Percentiles rank a stretch among this genome's conserved stretches.
Conservation (phyloP, 257 asterid genomes). For the Solanum virginianum region DNA sequence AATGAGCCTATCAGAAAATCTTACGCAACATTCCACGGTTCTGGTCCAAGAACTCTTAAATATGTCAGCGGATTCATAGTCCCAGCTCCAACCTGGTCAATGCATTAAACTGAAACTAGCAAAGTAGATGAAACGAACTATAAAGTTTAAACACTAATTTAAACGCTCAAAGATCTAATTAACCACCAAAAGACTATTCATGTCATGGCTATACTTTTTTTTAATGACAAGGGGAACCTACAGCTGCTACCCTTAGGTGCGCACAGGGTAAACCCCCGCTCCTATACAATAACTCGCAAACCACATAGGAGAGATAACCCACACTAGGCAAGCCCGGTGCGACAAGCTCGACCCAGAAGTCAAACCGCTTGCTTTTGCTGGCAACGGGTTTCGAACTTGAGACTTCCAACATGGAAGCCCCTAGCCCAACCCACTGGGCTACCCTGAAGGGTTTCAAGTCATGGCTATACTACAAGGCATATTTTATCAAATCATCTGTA, state of each 20-base stretch:
- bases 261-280: too few species aligned
- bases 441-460: neutral
- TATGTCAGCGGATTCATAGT: constrained; percentile 96
- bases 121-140: neutral
- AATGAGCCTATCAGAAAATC: constrained; percentile 10
- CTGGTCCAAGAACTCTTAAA: constrained; percentile 95
- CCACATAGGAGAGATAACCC: too few species aligned
- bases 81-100: constrained; percentile 95
- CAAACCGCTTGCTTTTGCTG: too few species aligned
- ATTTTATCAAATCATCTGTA: neutral
- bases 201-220: neutral
- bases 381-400: too few species aligned
- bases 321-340: too few species aligned
- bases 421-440: too few species aligned
- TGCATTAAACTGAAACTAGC: constrained; percentile 15
- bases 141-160: neutral
- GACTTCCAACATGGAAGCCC: too few species aligned
- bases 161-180: neutral
- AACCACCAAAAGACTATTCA: neutral
- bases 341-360: too few species aligned
- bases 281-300: too few species aligned
- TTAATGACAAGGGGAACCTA: too few species aligned
- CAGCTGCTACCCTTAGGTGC: too few species aligned
- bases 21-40: constrained; percentile 99
- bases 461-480: neutral